These are phyloP conservation scores for Phytophthora colocasiae DNA, from an alignment of 352 stramenopile species.

Conservation along the genomic window DNA sequence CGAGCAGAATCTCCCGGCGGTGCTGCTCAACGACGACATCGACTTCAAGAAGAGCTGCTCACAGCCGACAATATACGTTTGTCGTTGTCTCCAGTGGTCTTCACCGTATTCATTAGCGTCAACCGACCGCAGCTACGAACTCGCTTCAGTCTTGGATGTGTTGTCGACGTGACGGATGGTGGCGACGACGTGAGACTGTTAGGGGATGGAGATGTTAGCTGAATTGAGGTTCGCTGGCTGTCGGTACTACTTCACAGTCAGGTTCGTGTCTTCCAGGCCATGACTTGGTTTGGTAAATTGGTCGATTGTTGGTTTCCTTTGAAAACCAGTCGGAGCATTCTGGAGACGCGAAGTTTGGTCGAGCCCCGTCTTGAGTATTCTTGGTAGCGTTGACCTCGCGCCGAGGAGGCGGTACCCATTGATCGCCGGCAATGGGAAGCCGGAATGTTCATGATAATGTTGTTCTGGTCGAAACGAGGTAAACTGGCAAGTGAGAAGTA, in stretches of 20 bases:
- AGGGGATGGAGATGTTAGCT: conserved; percentile 26
- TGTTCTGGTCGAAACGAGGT: background rate
- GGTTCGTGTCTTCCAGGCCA: conserved; percentile 16
- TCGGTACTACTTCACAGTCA: background rate
- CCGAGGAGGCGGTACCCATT: too few species aligned
- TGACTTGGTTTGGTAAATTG: conserved; percentile 18
- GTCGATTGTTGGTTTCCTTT: background rate
- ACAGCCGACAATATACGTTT: conserved; percentile 26
- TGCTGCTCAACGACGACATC: conserved; percentile 16
- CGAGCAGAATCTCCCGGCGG: conserved; percentile 41
- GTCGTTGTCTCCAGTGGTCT: conserved; percentile 18
- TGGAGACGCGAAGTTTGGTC: conserved; percentile 14
- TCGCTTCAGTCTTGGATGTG: background rate
- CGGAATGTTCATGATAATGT: too few species aligned
- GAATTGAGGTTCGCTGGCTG: background rate
- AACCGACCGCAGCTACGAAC: background rate
- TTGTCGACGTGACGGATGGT: background rate
- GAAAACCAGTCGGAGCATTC: conserved; percentile 20
- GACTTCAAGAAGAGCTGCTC: conserved; percentile 33
- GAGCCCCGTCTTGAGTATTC: background rate
- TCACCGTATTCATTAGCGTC: background rate
- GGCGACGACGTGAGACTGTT: background rate
- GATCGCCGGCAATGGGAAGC: too few species aligned
- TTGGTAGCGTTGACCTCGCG: background rate
- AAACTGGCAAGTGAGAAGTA: conserved; percentile 22